Percentiles rank a stretch among this genome's conserved stretches.
Conservation (phyloP, 2,329 filamentous ascomycete genomes). For the Epichloe typhina region DNA sequence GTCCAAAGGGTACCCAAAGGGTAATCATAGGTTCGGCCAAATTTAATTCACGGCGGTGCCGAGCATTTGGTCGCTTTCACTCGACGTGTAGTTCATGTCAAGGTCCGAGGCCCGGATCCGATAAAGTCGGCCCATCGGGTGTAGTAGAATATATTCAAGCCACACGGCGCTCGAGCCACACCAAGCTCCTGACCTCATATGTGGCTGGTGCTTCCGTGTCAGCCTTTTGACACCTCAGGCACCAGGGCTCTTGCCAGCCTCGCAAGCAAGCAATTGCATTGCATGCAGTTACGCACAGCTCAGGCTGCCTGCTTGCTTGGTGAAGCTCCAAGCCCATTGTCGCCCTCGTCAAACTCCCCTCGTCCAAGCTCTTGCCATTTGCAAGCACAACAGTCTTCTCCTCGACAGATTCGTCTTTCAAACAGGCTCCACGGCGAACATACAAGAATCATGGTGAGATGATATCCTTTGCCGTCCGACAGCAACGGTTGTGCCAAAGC, state of each 20-base stretch:
- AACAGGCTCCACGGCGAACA: conserved; percentile 1
- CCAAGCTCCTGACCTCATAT: background rate
- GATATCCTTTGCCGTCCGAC: conserved; percentile 5
- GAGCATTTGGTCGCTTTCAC: too few species aligned
- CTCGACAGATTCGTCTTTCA: background rate
- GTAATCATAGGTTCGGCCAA: too few species aligned
- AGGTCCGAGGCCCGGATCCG: background rate
- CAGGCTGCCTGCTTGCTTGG: conserved; percentile 5
- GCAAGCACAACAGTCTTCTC: background rate
- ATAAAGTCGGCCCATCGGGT: background rate
- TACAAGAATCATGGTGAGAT: conserved; percentile 10
- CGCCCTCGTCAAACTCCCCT: conserved; percentile 1
- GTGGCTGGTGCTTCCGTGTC: background rate
- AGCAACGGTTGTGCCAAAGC: background rate
- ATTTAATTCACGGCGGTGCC: too few species aligned
- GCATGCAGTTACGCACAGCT: conserved; percentile 3
- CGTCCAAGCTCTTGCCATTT: background rate
- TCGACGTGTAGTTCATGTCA: background rate
- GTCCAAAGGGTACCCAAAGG: too few species aligned
- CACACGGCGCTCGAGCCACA: background rate
- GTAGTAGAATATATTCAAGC: background rate
- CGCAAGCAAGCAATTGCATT: background rate
- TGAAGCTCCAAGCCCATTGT: conserved; percentile 19
- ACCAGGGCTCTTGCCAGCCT: background rate
- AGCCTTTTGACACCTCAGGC: conserved; percentile 2